Conservation (phyloP, 495 filamentous ascomycete genomes). For the Daldinia bambusicola region DNA sequence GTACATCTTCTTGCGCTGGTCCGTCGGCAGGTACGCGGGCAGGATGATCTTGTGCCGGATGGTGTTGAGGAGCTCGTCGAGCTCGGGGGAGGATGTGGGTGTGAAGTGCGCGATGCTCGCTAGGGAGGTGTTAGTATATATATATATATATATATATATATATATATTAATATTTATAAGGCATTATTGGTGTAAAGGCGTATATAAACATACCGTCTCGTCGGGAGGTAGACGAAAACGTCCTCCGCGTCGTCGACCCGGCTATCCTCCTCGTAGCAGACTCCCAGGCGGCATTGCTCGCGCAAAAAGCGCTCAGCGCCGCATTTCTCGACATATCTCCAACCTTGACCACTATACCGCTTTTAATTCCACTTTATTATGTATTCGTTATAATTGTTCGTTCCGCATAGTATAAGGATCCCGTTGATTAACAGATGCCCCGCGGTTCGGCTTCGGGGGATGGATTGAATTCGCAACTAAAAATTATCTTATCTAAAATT, state of each 20-base stretch:
- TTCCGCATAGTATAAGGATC: constrained; percentile 1
- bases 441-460: not conserved
- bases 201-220: constrained; percentile 39
- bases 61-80: constrained; percentile 56
- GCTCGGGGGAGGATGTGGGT: constrained; percentile 47
- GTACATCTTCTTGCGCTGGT: constrained; percentile 67
- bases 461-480: not conserved
- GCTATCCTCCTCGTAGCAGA: constrained; percentile 35
- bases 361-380: not conserved
- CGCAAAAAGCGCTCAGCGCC: constrained; percentile 39
- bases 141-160: too few relatives aligned
- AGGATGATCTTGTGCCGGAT: constrained; percentile 74
- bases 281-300: constrained; percentile 41
- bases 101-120: constrained; percentile 47
- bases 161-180: too few relatives aligned
- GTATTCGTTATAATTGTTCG: not conserved
- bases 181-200: too few relatives aligned
- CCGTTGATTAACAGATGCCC: not conserved
- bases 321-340: constrained; percentile 41
- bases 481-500: constrained; percentile 28
- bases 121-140: not conserved
- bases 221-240: constrained; percentile 41
- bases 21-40: constrained; percentile 65
- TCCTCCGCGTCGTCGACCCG: constrained; percentile 21
- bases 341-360: not conserved